Evolutionary conservation across 768 basidiomycete species (phyloP).

Genomic region (Thelephora ganbajun): DNA sequence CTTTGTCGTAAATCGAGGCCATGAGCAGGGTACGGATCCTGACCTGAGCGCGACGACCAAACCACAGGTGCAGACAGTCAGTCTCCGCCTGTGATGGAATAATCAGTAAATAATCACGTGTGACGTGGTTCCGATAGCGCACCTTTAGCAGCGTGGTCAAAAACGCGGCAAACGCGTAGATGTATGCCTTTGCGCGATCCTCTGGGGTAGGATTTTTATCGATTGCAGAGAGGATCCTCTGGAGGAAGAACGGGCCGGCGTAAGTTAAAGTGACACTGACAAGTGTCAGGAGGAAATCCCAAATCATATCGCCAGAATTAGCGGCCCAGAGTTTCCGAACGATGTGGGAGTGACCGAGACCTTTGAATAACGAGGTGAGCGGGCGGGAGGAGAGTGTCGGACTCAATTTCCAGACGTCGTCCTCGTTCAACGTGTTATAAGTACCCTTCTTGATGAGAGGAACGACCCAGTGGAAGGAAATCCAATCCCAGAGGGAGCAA

Average conservation of each 20-base stretch:
- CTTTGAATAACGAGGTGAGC: constrained; percentile 36
- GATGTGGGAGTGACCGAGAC: constrained; percentile 22
- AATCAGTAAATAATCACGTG: neutral
- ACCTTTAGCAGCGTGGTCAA: constrained; percentile 43
- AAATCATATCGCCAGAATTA: constrained; percentile 31
- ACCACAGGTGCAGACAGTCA: constrained; percentile 70
- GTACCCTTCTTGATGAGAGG: constrained; percentile 42
- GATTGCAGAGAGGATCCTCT: constrained; percentile 54
- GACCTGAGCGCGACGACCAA: constrained; percentile 59
- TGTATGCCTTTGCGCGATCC: constrained; percentile 47
- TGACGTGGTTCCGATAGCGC: constrained; percentile 4
- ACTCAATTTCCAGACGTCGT: constrained; percentile 60
- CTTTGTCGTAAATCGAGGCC: constrained; percentile 81
- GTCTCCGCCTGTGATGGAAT: constrained; percentile 31
- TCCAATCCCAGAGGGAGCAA: constrained; percentile 56
- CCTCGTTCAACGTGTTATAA: constrained; percentile 44
- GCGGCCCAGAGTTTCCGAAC: constrained; percentile 28
- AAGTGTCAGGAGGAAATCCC: constrained; percentile 58
- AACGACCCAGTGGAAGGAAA: constrained; percentile 58
- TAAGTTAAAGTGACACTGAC: constrained; percentile 67
- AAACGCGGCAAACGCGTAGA: constrained; percentile 71
- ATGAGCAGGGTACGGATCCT: constrained; percentile 70
- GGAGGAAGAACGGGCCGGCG: constrained; percentile 74
- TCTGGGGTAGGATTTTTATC: constrained; percentile 32
- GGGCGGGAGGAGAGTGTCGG: constrained; percentile 54